Conservation (phyloP, 1,284 basidiomycete species). For the Cryptococcus hybrid region DNA sequence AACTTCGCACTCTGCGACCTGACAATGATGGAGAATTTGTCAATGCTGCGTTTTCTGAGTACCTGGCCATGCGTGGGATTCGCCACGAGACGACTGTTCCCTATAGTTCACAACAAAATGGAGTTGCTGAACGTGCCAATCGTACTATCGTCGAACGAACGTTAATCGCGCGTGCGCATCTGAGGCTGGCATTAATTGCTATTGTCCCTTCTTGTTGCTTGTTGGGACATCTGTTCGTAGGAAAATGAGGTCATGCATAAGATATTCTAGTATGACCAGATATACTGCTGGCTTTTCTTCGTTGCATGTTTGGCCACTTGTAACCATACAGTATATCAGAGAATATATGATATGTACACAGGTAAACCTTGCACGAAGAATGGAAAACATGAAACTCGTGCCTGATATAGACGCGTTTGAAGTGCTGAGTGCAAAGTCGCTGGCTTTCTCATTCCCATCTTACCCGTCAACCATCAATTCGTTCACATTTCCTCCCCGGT, state of each 20-base stretch:
- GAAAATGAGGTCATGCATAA: too few species aligned
- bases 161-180: too few species aligned
- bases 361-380: too few species aligned
- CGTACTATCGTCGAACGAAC: neutral
- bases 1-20: constrained; percentile 4
- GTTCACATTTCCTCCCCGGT: neutral
- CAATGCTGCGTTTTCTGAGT: constrained; percentile 5
- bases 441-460: neutral
- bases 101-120: neutral
- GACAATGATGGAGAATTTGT: constrained; percentile 12
- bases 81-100: neutral
- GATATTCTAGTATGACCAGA: too few species aligned
- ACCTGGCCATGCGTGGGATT: constrained; percentile 27
- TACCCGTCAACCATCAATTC: neutral
- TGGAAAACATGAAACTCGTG: too few species aligned
- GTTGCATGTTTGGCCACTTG: too few species aligned
- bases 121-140: neutral
- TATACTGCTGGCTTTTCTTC: too few species aligned
- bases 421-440: neutral
- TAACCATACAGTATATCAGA: too few species aligned
- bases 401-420: neutral
- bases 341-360: too few species aligned
- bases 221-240: too few species aligned
- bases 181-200: too few species aligned
- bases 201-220: too few species aligned